Evolutionary conservation across 2,329 filamentous ascomycete species (phyloP).

Genomic region (Colletotrichum chrysophilum): DNA sequence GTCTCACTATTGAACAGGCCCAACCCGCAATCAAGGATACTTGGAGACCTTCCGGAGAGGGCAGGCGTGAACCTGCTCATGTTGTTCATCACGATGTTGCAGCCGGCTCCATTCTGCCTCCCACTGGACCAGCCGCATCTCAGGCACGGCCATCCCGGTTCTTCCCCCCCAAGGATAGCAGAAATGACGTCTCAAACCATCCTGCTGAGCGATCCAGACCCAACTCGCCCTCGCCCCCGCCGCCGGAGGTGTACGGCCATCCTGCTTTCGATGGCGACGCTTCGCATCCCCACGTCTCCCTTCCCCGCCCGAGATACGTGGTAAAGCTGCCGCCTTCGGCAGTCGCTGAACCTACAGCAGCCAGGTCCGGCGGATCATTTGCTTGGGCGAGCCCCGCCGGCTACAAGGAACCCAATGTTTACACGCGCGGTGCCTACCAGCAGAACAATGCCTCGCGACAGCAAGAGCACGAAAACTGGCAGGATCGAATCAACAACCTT

Average conservation of each 20-base stretch:
- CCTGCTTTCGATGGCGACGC: slow-evolving; percentile 74
- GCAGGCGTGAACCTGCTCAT: slow-evolving; percentile 36
- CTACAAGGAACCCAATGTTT: slow-evolving; percentile 32
- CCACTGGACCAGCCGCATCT: slow-evolving; percentile 37
- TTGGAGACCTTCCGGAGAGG: slow-evolving; percentile 52
- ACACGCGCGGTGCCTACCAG: background rate
- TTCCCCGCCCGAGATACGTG: slow-evolving; percentile 74
- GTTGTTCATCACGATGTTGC: slow-evolving; percentile 29
- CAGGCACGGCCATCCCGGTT: slow-evolving; percentile 63
- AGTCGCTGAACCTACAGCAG: slow-evolving; percentile 38
- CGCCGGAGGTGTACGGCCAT: slow-evolving; percentile 72
- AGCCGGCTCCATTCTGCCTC: slow-evolving; percentile 28
- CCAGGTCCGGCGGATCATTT: slow-evolving; percentile 30
- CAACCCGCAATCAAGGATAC: slow-evolving; percentile 58
- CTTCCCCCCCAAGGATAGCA: slow-evolving; percentile 61
- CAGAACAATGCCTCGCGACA: slow-evolving; percentile 26
- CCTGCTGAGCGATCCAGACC: slow-evolving; percentile 45
- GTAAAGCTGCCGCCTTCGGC: slow-evolving; percentile 78
- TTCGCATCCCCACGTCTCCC: slow-evolving; percentile 69
- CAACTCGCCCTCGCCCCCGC: slow-evolving; percentile 72
- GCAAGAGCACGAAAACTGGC: slow-evolving; percentile 63
- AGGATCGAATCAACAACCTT: slow-evolving; percentile 82
- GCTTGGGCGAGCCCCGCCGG: slow-evolving; percentile 40
- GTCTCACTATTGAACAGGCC: slow-evolving; percentile 47
- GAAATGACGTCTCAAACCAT: slow-evolving; percentile 40